phyloP scores from a whole-genome alignment of 306 rosid species.

The Cucumis hystrix region DNA sequence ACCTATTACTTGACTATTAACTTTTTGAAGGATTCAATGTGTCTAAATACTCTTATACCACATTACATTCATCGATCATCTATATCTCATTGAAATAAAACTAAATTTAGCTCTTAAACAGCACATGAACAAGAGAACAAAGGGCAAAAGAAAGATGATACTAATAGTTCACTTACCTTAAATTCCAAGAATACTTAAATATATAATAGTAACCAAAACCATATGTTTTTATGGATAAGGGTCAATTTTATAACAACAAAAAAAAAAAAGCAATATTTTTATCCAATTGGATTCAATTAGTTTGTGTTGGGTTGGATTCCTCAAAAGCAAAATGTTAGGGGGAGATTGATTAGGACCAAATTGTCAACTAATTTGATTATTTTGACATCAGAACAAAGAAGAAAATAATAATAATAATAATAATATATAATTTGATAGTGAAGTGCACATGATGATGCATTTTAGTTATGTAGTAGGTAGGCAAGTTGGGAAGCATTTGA shows the following conservation, averaged over 20 bases:
- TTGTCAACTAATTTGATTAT: not conserved
- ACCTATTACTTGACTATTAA: no score
- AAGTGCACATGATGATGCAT: slow-evolving; percentile 2
- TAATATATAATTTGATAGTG: not conserved
- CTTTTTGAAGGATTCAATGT: no score
- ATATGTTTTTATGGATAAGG: not conserved
- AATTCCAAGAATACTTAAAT: not conserved
- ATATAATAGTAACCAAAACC: not conserved
- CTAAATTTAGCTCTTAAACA: not conserved
- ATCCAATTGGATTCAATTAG: not conserved
- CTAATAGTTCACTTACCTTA: not conserved
- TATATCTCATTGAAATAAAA: not conserved
- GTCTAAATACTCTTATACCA: no score
- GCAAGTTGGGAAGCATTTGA: not conserved
- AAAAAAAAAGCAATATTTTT: not conserved
- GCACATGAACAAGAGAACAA: not conserved
- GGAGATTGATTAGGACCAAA: not conserved
- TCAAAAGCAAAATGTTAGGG: not conserved
- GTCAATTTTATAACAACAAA: not conserved
- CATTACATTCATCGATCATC: no score
- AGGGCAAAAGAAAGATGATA: not conserved
- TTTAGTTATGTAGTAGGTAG: not conserved
- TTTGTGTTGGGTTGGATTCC: not conserved
- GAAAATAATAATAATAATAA: no score
- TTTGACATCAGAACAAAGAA: not conserved